Evolutionary conservation across 2,329 filamentous ascomycete species (phyloP).

Genomic region (Clarireedia paspali): DNA sequence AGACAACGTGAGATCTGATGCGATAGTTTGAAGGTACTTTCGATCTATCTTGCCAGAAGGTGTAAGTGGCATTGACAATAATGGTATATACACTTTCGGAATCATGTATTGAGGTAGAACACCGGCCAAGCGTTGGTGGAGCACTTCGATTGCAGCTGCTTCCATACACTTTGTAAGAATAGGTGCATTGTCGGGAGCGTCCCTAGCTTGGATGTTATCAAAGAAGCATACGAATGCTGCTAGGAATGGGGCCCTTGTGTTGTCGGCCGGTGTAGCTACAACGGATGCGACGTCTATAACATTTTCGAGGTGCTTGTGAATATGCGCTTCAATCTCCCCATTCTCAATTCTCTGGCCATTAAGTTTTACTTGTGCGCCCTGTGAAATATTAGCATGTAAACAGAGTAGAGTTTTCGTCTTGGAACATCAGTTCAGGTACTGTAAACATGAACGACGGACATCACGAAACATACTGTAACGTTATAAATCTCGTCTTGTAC

Average conservation of each 20-base stretch:
- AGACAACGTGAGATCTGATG: background rate
- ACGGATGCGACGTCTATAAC: background rate
- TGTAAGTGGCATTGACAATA: conserved; percentile 25
- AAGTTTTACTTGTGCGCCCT: conserved; percentile 49
- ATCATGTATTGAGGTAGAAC: conserved; percentile 28
- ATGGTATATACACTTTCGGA: conserved; percentile 27
- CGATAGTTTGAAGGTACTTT: conserved; percentile 28
- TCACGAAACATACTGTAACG: too few species aligned
- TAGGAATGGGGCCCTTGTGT: background rate
- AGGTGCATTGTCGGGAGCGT: background rate
- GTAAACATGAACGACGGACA: too few species aligned
- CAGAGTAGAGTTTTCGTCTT: background rate
- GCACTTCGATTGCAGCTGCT: background rate
- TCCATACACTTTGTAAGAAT: background rate
- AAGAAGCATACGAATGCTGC: background rate
- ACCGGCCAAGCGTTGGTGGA: background rate
- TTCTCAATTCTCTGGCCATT: conserved; percentile 57
- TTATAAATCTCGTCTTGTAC: too few species aligned
- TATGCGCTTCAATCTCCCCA: conserved; percentile 43
- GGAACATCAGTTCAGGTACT: too few species aligned
- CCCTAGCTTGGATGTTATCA: background rate
- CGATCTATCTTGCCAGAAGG: conserved; percentile 30
- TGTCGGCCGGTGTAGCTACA: background rate
- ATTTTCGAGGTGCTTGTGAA: conserved; percentile 1
- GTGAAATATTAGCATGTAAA: background rate